A percentile compares a stretch with the other conserved stretches of the same genome.
These are phyloP conservation scores for Simmondsia chinensis DNA, from an alignment of 148 eudicot species.

Conservation along the genomic window DNA sequence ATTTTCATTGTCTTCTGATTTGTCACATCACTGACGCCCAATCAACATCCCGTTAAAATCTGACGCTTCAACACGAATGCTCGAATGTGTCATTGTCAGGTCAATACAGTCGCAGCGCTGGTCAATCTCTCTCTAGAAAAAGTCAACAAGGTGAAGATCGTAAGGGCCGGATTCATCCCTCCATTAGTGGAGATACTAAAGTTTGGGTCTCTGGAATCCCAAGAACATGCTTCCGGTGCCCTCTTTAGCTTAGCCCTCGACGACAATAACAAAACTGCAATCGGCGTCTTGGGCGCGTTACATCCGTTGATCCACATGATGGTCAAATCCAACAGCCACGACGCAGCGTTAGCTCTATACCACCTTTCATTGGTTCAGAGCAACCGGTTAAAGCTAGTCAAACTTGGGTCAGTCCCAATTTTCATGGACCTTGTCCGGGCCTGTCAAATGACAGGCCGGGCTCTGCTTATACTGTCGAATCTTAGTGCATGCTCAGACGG, in stretches of 20 bases:
- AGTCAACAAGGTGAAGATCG: slow-evolving; percentile 75
- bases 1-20: too few species aligned
- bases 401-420: slow-evolving; percentile 46
- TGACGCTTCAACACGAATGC: neutral
- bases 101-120: slow-evolving; percentile 60
- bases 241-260: slow-evolving; percentile 80
- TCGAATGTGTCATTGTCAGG: slow-evolving; percentile 9
- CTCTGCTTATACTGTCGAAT: slow-evolving; percentile 58
- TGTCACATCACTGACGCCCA: neutral
- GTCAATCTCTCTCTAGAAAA: slow-evolving; percentile 77
- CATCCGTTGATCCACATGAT: slow-evolving; percentile 66
- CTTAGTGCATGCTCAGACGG: slow-evolving; percentile 64
- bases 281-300: slow-evolving; percentile 76
- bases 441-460: slow-evolving; percentile 50
- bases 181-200: slow-evolving; percentile 57
- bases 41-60: neutral
- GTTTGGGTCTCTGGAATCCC: slow-evolving; percentile 60
- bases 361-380: slow-evolving; percentile 72
- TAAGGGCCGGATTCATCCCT: slow-evolving; percentile 72
- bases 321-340: slow-evolving; percentile 49
- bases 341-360: slow-evolving; percentile 77
- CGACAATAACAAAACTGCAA: slow-evolving; percentile 75
- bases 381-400: slow-evolving; percentile 61
- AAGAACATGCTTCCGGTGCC: slow-evolving; percentile 84
- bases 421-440: slow-evolving; percentile 52